These are phyloP conservation scores for Boletus chippewaensis DNA, from an alignment of 1,284 basidiomycete species.

Conservation along the genomic window DNA sequence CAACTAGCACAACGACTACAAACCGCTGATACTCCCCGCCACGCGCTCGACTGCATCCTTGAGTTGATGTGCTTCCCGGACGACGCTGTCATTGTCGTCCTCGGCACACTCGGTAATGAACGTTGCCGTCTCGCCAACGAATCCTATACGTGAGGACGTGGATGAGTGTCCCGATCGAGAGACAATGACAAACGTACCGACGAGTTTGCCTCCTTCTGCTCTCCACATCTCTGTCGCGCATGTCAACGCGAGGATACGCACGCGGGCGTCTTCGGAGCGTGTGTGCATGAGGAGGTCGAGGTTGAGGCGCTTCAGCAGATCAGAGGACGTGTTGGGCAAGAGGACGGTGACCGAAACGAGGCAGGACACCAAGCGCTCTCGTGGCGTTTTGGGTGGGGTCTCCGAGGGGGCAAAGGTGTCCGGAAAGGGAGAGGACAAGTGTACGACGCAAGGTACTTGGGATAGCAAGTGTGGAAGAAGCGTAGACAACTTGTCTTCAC, in stretches of 20 bases:
- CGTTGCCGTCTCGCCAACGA: slow-evolving; percentile 71
- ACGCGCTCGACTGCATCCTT: slow-evolving; percentile 63
- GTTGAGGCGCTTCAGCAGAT: slow-evolving; percentile 75
- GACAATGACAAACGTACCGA: slow-evolving; percentile 43
- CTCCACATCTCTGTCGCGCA: slow-evolving; percentile 76
- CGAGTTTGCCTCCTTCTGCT: slow-evolving; percentile 63
- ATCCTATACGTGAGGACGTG: slow-evolving; percentile 39
- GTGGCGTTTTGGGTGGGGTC: slow-evolving; percentile 5
- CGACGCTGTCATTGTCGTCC: slow-evolving; percentile 75
- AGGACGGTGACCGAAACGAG: slow-evolving; percentile 17
- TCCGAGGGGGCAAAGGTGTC: background rate
- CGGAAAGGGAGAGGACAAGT: slow-evolving; percentile 3
- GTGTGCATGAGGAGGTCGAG: slow-evolving; percentile 82
- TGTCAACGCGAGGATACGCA: slow-evolving; percentile 65
- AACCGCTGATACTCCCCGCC: slow-evolving; percentile 56
- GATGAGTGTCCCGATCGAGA: background rate
- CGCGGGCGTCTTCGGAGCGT: slow-evolving; percentile 66
- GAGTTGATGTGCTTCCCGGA: slow-evolving; percentile 56
- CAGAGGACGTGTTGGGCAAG: slow-evolving; percentile 22
- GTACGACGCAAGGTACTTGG: slow-evolving; percentile 20
- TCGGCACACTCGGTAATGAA: slow-evolving; percentile 79
- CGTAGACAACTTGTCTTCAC: slow-evolving; percentile 65
- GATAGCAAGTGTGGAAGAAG: slow-evolving; percentile 25
- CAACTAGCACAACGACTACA: slow-evolving; percentile 28
- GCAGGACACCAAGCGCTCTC: slow-evolving; percentile 15